These are phyloP conservation scores for Hortaea werneckii DNA, from an alignment of 2,329 filamentous ascomycete genomes.

Conservation along the genomic window DNA sequence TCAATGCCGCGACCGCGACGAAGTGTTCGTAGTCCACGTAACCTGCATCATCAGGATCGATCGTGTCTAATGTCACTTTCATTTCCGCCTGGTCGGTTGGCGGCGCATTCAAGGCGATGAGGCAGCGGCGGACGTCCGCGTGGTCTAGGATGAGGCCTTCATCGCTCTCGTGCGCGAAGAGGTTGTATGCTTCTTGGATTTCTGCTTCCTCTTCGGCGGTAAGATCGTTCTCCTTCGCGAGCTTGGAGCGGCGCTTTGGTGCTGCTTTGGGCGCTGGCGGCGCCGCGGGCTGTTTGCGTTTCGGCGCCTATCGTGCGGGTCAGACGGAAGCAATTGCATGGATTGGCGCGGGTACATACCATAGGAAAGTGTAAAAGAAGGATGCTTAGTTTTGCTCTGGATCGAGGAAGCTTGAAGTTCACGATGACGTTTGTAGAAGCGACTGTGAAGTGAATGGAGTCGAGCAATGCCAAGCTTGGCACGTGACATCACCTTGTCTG, in stretches of 20 bases:
- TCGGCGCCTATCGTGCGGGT: conserved; percentile 15
- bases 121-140: conserved; percentile 37
- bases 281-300: conserved; percentile 21
- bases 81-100: conserved; percentile 57
- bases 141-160: conserved; percentile 28
- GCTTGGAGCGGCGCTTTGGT: conserved; percentile 63
- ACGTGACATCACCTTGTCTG: no score
- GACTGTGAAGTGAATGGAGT: no score
- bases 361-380: not conserved
- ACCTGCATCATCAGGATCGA: conserved; percentile 75
- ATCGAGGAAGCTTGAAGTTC: no score
- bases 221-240: conserved; percentile 86
- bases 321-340: not conserved
- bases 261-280: conserved; percentile 18
- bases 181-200: conserved; percentile 78
- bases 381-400: no score
- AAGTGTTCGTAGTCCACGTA: conserved; percentile 72
- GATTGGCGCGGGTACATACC: not conserved
- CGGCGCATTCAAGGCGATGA: conserved; percentile 65
- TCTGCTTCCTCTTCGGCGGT: conserved; percentile 75
- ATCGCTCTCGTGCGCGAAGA: conserved; percentile 48
- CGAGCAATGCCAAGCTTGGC: no score
- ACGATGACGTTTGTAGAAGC: no score
- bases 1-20: conserved; percentile 77
- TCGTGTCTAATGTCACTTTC: conserved; percentile 62